A percentile compares a stretch with the other conserved stretches of the same genome.
phyloP scores from a whole-genome alignment of 139 green algal species.

The Microglena sp. region DNA sequence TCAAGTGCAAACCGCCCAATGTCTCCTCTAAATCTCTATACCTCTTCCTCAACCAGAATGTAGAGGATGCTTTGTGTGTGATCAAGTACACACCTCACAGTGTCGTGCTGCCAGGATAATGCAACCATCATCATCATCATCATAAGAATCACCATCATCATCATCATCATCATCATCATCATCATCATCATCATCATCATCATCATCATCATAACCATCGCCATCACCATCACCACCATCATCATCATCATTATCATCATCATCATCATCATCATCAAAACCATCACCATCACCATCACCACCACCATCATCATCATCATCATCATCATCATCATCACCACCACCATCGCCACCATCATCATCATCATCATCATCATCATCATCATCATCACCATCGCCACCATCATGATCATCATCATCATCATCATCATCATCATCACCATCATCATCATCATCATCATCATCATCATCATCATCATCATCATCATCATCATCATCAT shows the following conservation, averaged over 20 bases:
- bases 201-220: too few species aligned
- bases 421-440: not conserved
- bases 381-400: not conserved
- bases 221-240: not conserved
- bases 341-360: not conserved
- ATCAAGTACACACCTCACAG: too few species aligned
- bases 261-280: too few species aligned
- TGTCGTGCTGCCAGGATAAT: too few species aligned
- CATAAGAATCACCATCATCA: not conserved
- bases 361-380: not conserved
- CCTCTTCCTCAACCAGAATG: too few species aligned
- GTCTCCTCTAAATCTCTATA: too few species aligned
- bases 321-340: not conserved
- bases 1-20: too few species aligned
- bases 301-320: not conserved
- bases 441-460: not conserved
- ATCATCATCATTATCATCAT: not conserved
- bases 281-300: too few species aligned
- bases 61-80: too few species aligned
- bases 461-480: not conserved
- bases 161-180: not conserved
- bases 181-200: too few species aligned
- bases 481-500: not conserved
- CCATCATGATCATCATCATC: constrained; percentile 1
- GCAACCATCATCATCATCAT: too few species aligned